Evolutionary conservation across 1,284 basidiomycete species (phyloP), one percentile per base, ranked within the genome.

Genomic region (Cryptococcus jaspeensis): DNA sequence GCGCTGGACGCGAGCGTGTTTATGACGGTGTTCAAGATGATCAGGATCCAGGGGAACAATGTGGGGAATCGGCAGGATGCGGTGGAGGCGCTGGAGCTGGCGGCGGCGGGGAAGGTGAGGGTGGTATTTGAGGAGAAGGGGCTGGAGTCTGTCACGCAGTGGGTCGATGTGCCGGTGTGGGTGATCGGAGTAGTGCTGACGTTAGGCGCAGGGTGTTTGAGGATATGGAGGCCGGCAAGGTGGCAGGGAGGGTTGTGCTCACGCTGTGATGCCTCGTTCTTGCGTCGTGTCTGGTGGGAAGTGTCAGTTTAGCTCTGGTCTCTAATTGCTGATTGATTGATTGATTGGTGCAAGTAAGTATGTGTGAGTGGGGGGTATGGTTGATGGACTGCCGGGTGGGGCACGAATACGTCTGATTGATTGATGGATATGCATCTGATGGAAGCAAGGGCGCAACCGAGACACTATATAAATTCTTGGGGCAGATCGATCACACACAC

Each of bases 51-150:
- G 51, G 88, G 88, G 7, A 86, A 85, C 3, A 90, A 90, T 69
- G 88, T 92, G 51, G 89, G 86, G 79, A 84, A 75, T 66, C 66
- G 87, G 44, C 86, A 88, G 68, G 89, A 90, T 66, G 83, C 87
- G 8, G 69, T 80, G 16, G 89, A 92, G 70, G 87, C 89, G 1
- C 74, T 91, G 28, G 81, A 84, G 2, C 84, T 91, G 32, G 89
- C 87, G 7, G 83, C 87, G 0, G 69, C 79, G 8, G 89, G 88
- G 15, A 82, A 83, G 47, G 86, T 90, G 50, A 85, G 83, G 69
- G 84, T 84, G 56, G 80, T 80, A 58, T 87, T 81, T 53, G 56
- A 58, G 38, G 41, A 52, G 22, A 58, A 58, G 51, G 50, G 48
- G 46, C 53, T 61, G 16, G 53, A 47, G 5, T 52, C 45, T 25